phyloP scores from a whole-genome alignment of 257 asterid genomes.

The Euphrasia confusa region DNA sequence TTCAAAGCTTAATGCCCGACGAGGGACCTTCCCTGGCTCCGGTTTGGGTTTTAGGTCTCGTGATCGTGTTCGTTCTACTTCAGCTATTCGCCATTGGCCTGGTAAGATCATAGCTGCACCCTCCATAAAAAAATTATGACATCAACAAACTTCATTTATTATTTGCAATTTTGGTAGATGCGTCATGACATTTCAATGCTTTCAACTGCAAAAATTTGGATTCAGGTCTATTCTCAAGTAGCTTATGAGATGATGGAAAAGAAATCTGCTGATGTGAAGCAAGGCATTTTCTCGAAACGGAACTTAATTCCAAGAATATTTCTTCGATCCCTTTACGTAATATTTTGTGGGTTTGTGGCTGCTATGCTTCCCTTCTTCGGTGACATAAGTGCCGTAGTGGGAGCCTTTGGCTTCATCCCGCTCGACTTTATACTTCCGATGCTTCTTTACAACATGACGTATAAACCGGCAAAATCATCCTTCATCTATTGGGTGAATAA shows the following conservation, averaged over 20 bases:
- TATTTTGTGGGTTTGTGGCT: slow-evolving; percentile 75
- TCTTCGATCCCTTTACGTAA: slow-evolving; percentile 62
- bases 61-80: slow-evolving; percentile 51
- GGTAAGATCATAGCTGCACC: slow-evolving; percentile 35
- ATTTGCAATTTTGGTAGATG: no score
- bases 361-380: slow-evolving; percentile 97
- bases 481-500: slow-evolving; percentile 54
- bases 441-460: slow-evolving; percentile 85
- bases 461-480: slow-evolving; percentile 57
- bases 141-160: background rate
- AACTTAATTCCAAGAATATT: slow-evolving; percentile 79
- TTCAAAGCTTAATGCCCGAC: slow-evolving; percentile 72
- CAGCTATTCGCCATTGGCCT: slow-evolving; percentile 86
- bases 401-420: slow-evolving; percentile 96
- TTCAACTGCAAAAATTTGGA: background rate
- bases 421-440: slow-evolving; percentile 88
- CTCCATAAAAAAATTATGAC: background rate
- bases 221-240: slow-evolving; percentile 91
- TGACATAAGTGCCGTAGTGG: slow-evolving; percentile 76
- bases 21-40: slow-evolving; percentile 55
- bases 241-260: slow-evolving; percentile 93
- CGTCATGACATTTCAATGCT: no score
- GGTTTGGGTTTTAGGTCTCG: slow-evolving; percentile 62
- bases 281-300: slow-evolving; percentile 69
- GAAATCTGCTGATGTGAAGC: slow-evolving; percentile 75